Evolutionary conservation across 1,284 basidiomycete genomes (phyloP).

Genomic region (Trametes versicolor): DNA sequence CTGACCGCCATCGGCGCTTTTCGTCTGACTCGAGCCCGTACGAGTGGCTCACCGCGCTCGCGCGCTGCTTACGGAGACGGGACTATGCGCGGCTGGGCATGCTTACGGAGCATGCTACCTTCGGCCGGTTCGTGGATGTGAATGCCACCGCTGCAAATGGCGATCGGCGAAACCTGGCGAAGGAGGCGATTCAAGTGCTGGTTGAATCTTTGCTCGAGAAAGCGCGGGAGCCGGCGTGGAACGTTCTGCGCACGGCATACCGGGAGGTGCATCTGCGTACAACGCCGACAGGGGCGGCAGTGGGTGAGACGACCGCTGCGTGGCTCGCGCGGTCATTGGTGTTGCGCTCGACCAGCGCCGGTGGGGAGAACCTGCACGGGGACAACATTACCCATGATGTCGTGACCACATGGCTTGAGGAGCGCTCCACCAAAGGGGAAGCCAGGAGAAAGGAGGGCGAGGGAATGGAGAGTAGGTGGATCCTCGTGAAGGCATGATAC

Average conservation of each 20-base stretch:
- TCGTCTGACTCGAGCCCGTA: constrained; percentile 32
- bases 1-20: constrained; percentile 7
- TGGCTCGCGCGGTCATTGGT: constrained; percentile 65
- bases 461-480: constrained; percentile 65
- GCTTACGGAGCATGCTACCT: constrained; percentile 45
- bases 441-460: constrained; percentile 59
- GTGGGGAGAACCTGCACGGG: constrained; percentile 4
- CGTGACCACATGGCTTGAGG: constrained; percentile 62
- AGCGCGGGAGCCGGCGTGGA: constrained; percentile 64
- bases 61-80: constrained; percentile 55
- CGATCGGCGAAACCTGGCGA: constrained; percentile 44
- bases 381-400: constrained; percentile 3
- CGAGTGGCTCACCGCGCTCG: constrained; percentile 59
- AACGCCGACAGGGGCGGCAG: constrained; percentile 38
- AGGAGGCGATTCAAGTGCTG: constrained; percentile 54
- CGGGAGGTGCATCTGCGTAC: constrained; percentile 56
- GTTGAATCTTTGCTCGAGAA: constrained; percentile 59
- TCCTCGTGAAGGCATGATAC: constrained; percentile 48
- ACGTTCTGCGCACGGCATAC: constrained; percentile 68
- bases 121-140: constrained; percentile 25
- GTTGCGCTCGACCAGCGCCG: constrained; percentile 36
- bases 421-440: constrained; percentile 53
- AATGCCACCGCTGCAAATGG: background rate
- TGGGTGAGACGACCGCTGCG: constrained; percentile 47
- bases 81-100: constrained; percentile 62